phyloP scores from a whole-genome alignment of 2,329 filamentous ascomycete genomes.

The Blastomyces parvus region DNA sequence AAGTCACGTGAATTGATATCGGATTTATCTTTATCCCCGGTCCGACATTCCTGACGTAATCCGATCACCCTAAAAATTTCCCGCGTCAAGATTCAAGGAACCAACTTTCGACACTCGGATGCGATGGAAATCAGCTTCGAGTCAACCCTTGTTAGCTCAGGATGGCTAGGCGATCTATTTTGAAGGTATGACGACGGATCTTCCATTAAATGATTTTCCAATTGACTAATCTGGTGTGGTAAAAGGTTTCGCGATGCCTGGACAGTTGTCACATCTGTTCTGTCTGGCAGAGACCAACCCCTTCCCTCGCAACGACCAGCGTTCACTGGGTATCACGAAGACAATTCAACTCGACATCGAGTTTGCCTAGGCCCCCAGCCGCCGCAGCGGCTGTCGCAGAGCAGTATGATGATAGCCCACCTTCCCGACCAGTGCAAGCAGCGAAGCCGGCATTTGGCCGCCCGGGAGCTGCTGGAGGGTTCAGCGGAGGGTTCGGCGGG shows the following conservation, averaged over 20 bases:
- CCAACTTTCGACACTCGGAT: not conserved
- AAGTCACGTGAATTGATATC: not conserved
- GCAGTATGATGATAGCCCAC: constrained; percentile 1
- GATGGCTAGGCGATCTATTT: constrained; percentile 12
- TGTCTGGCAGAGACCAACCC: not conserved
- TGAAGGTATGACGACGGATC: constrained; percentile 12
- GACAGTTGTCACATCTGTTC: constrained; percentile 7
- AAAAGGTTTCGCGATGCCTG: constrained; percentile 9
- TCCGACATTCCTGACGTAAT: constrained; percentile 7
- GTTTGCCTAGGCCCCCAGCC: constrained; percentile 1
- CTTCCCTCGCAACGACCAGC: not conserved
- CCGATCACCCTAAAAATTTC: not conserved
- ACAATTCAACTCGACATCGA: constrained; percentile 4
- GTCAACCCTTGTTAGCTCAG: constrained; percentile 1
- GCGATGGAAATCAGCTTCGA: not conserved
- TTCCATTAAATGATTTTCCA: not conserved
- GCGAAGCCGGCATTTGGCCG: not conserved
- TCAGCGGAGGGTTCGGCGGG: constrained; percentile 3
- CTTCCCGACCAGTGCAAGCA: not conserved
- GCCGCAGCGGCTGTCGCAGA: not conserved
- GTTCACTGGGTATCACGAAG: not conserved
- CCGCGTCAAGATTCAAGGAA: not conserved
- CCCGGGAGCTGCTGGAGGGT: not conserved
- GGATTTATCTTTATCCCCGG: not conserved
- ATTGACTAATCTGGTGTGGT: not conserved